phyloP scores from a whole-genome alignment of 2,329 filamentous ascomycete species.

The Pyricularia sp. region DNA sequence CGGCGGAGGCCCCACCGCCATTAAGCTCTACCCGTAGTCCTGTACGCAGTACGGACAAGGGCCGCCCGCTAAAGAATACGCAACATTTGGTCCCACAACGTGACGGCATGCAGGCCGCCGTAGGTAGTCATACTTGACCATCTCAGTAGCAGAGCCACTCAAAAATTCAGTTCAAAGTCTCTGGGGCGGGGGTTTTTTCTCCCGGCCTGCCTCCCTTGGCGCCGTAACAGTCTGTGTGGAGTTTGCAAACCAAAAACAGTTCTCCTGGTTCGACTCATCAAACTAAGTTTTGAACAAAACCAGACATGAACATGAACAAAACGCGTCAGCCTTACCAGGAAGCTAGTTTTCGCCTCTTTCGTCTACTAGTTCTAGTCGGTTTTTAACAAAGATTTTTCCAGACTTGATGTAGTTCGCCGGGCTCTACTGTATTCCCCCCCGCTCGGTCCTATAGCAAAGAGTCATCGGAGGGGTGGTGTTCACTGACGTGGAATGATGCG shows the following conservation, averaged over 20 bases:
- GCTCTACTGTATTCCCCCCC: background rate
- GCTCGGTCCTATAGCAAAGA: background rate
- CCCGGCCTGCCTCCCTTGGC: background rate
- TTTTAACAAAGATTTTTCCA: background rate
- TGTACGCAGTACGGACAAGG: background rate
- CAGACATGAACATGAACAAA: background rate
- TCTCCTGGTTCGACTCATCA: background rate
- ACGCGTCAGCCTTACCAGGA: background rate
- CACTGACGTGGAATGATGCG: background rate
- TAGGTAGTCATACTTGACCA: background rate
- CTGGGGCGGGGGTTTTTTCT: too few species aligned
- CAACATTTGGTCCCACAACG: background rate
- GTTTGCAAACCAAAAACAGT: too few species aligned
- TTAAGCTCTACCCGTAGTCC: background rate
- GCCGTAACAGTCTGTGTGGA: background rate
- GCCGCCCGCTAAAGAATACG: background rate
- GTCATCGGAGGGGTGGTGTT: background rate
- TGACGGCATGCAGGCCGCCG: background rate
- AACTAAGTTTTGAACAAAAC: background rate
- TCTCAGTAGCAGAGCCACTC: background rate
- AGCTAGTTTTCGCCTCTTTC: background rate
- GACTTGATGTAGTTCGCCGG: background rate
- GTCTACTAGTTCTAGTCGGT: background rate
- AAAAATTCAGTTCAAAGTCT: too few species aligned
- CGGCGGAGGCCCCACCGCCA: background rate